These are phyloP conservation scores for Ceratobasidium sp. DNA, from an alignment of 1,284 basidiomycete species.

Conservation along the genomic window DNA sequence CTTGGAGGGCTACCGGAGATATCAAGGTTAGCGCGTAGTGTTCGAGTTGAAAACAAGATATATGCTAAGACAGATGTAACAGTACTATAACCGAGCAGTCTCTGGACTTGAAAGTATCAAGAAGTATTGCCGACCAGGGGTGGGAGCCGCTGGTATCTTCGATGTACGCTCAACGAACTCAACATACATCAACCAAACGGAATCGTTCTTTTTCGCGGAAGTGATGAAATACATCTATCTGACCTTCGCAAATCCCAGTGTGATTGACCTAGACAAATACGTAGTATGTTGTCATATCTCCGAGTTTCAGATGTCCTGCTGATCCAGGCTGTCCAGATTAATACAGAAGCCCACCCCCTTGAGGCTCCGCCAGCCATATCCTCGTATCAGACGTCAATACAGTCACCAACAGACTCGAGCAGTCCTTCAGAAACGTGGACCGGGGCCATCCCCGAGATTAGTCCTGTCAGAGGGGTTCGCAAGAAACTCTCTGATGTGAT, in stretches of 20 bases:
- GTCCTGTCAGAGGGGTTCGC: not conserved
- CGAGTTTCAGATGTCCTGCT: constrained; percentile 1
- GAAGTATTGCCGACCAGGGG: constrained; percentile 47
- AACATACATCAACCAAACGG: constrained; percentile 61
- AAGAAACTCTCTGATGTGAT: not conserved
- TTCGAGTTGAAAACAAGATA: too few species aligned
- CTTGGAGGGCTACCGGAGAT: constrained; percentile 61
- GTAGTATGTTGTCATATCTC: constrained; percentile 6
- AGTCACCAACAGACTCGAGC: not conserved
- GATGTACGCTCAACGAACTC: constrained; percentile 52
- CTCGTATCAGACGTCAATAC: not conserved
- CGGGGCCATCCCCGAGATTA: not conserved
- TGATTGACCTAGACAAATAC: constrained; percentile 72
- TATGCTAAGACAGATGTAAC: not conserved
- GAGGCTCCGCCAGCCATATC: constrained; percentile 29
- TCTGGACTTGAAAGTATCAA: constrained; percentile 50
- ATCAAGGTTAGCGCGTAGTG: too few species aligned
- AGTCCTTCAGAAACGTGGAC: not conserved
- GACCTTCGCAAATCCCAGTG: constrained; percentile 72
- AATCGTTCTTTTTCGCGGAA: constrained; percentile 81
- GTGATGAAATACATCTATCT: constrained; percentile 77
- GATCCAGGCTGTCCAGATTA: not conserved
- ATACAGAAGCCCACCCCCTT: constrained; percentile 72
- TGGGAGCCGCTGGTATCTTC: constrained; percentile 50
- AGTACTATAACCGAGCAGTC: constrained; percentile 57